Evolutionary conservation across 352 stramenopile genomes (phyloP).

Genomic region (Phytophthora vignae): DNA sequence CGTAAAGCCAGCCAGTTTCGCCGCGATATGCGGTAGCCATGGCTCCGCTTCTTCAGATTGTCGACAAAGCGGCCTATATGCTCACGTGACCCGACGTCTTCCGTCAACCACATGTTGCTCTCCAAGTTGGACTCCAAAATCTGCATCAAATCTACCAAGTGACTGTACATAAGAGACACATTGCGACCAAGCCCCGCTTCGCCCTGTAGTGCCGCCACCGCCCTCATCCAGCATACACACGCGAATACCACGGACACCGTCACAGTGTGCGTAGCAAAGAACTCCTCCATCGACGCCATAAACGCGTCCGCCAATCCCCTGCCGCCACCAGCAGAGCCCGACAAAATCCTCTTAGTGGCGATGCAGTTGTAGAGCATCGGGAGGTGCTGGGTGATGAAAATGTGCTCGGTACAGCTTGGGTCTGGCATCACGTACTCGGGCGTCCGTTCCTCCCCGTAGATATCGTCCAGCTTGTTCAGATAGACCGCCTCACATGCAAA

Average conservation of each 20-base stretch:
- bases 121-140: constrained; percentile 16
- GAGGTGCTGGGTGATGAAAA: constrained; percentile 25
- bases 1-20: constrained; percentile 34
- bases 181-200: constrained; percentile 18
- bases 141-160: constrained; percentile 21
- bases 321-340: not conserved
- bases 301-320: not conserved
- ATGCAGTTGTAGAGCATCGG: constrained; percentile 27
- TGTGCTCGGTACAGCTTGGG: not conserved
- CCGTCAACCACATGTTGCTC: not conserved
- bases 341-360: not conserved
- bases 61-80: no score
- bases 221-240: constrained; percentile 34
- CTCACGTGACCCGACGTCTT: no score
- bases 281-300: constrained; percentile 24
- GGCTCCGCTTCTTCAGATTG: no score
- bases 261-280: constrained; percentile 22
- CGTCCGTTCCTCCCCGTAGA: constrained; percentile 20
- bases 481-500: constrained; percentile 1
- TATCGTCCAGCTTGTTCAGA: constrained; percentile 19
- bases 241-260: constrained; percentile 32
- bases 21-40: constrained; percentile 1
- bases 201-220: constrained; percentile 31
- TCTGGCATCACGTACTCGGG: constrained; percentile 23
- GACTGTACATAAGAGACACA: constrained; percentile 23